These are phyloP conservation scores for Fusarium proliferatum DNA, from an alignment of 2,329 filamentous ascomycete species.

Conservation along the genomic window DNA sequence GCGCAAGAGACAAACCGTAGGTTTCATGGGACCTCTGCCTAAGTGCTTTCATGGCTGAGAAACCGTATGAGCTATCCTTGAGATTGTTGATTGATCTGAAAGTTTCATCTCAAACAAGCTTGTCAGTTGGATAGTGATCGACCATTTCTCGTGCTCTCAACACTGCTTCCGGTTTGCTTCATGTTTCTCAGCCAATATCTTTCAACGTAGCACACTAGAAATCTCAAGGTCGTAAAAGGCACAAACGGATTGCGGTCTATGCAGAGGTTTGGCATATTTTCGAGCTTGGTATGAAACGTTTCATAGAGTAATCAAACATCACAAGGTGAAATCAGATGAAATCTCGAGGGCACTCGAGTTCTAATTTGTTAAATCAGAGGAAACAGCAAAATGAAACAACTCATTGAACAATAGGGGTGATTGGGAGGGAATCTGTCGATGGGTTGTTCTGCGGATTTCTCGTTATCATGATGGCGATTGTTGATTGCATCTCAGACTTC, in stretches of 20 bases:
- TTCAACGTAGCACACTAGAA: too few relatives aligned
- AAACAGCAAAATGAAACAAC: rapidly evolving
- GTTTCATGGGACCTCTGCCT: neutral
- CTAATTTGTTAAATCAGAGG: rapidly evolving
- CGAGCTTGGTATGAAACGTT: neutral
- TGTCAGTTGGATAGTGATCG: too few relatives aligned
- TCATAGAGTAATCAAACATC: rapidly evolving
- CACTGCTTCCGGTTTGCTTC: too few relatives aligned
- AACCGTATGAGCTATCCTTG: neutral
- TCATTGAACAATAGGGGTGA: rapidly evolving
- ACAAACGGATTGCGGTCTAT: neutral
- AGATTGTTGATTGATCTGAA: neutral
- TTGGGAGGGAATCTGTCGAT: too few relatives aligned
- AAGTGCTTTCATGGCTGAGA: neutral
- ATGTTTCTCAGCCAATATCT: too few relatives aligned
- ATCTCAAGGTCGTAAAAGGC: too few relatives aligned
- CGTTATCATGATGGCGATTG: rapidly evolving
- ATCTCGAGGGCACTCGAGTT: rapidly evolving
- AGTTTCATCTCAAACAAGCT: neutral
- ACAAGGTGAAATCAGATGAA: neutral
- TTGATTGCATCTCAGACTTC: rapidly evolving
- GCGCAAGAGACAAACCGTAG: rapidly evolving
- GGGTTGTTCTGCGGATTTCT: neutral
- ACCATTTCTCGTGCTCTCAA: too few relatives aligned
- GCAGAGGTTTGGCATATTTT: neutral